Conservation (phyloP, 805 yeast species). For the Schwanniomyces vanrijiae region DNA sequence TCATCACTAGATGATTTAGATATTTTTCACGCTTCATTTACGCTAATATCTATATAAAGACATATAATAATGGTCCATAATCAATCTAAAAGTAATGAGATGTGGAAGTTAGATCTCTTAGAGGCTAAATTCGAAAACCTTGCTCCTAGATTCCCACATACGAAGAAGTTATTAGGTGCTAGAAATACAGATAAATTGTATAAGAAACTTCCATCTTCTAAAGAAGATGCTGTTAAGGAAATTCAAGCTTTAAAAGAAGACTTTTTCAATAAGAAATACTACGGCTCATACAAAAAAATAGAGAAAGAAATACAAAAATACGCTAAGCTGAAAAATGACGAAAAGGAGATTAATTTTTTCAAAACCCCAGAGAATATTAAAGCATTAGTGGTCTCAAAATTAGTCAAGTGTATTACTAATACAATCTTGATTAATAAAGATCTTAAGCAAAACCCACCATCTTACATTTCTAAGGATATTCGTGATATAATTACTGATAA, state of each 20-base stretch:
- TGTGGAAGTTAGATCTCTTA: constrained; percentile 56
- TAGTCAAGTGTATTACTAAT: constrained; percentile 26
- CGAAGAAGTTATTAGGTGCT: constrained; percentile 47
- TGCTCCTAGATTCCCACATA: constrained; percentile 49
- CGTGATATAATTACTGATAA: constrained; percentile 26
- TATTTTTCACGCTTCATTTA: background rate
- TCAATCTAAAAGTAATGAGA: constrained; percentile 3
- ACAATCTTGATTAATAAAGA: constrained; percentile 30
- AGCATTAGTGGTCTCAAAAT: constrained; percentile 29
- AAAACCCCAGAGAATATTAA: constrained; percentile 16
- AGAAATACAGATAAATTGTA: constrained; percentile 42
- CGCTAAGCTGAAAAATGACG: constrained; percentile 9
- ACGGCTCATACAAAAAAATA: constrained; percentile 44
- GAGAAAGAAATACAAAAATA: constrained; percentile 33
- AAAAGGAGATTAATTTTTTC: constrained; percentile 18
- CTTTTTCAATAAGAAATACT: constrained; percentile 49
- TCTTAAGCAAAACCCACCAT: constrained; percentile 32
- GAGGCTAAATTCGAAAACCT: constrained; percentile 48
- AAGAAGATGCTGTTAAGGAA: constrained; percentile 44
- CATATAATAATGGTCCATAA: background rate
- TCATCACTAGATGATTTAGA: constrained; percentile 5
- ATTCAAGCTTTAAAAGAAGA: constrained; percentile 46
- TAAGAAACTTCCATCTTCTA: constrained; percentile 38
- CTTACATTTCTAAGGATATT: constrained; percentile 30
- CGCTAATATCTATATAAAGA: background rate